Conservation (phyloP, 805 yeast genomes). For the Limtongia smithiae region DNA sequence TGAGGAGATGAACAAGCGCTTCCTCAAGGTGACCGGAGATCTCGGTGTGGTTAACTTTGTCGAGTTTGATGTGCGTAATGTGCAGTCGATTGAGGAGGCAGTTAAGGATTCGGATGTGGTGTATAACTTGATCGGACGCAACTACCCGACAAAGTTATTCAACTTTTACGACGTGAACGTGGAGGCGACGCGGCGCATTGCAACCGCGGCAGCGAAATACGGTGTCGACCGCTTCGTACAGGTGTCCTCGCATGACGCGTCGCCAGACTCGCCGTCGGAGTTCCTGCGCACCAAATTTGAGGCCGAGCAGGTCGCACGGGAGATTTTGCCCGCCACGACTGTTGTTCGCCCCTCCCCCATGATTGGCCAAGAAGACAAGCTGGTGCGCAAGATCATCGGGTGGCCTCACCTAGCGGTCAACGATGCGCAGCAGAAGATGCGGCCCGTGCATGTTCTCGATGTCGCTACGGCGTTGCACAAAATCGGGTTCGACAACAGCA, state of each 20-base stretch:
- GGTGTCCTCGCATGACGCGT: conserved; percentile 75
- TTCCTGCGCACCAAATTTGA: conserved; percentile 67
- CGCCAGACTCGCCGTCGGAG: conserved; percentile 62
- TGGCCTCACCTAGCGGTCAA: conserved; percentile 63
- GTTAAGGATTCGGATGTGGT: conserved; percentile 81
- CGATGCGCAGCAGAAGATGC: conserved; percentile 55
- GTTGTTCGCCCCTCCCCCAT: conserved; percentile 82
- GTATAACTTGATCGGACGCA: conserved; percentile 73
- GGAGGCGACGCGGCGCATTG: conserved; percentile 73
- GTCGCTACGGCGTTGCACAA: conserved; percentile 75
- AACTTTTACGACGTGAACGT: conserved; percentile 79
- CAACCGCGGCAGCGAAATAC: conserved; percentile 63
- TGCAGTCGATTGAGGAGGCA: conserved; percentile 68
- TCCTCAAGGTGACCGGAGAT: conserved; percentile 78
- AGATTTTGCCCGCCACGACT: conserved; percentile 67
- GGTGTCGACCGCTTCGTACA: conserved; percentile 73
- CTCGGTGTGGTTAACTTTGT: conserved; percentile 81
- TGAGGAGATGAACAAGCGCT: conserved; percentile 73
- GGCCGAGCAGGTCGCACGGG: conserved; percentile 69
- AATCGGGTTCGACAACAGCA: conserved; percentile 77
- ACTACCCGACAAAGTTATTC: conserved; percentile 65
- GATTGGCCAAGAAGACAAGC: conserved; percentile 70
- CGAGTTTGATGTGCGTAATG: conserved; percentile 77
- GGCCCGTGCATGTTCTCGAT: conserved; percentile 74
- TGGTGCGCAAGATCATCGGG: conserved; percentile 59